A percentile compares a stretch with the other conserved stretches of the same genome.
Conservation (phyloP, 169 alveolate species). For the Plasmodium cynomolgi region DNA sequence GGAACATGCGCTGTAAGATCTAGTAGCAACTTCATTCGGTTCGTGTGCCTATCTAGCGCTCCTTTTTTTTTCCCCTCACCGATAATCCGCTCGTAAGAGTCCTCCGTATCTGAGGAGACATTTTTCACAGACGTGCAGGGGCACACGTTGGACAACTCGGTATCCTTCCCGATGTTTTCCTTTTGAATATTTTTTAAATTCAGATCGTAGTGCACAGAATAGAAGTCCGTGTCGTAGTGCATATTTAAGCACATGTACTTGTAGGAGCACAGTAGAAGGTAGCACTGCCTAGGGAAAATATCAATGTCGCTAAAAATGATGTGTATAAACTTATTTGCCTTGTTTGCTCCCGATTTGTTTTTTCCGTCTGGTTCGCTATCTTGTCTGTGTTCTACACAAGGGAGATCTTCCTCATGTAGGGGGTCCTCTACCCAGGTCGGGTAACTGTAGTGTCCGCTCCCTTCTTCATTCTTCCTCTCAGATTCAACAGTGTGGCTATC, state of each 20-base stretch:
- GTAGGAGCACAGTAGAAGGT: constrained; percentile 82
- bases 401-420: neutral
- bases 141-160: constrained; percentile 46
- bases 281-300: constrained; percentile 87
- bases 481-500: neutral
- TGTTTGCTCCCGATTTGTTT: neutral
- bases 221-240: constrained; percentile 80
- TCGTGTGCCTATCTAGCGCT: neutral
- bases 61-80: constrained; percentile 26
- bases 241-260: constrained; percentile 87
- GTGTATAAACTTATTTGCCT: constrained; percentile 76
- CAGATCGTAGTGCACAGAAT: constrained; percentile 28
- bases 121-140: constrained; percentile 11
- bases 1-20: neutral
- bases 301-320: constrained; percentile 86
- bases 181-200: constrained; percentile 43
- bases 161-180: constrained; percentile 50
- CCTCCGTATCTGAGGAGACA: neutral
- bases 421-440: neutral
- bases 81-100: constrained; percentile 54
- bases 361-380: neutral
- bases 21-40: neutral
- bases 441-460: neutral
- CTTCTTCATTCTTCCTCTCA: neutral
- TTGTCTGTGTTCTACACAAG: neutral